Base-by-base conservation (phyloP, 1,139 yeast genomes). In the Yamadazyma diospyri region DNA sequence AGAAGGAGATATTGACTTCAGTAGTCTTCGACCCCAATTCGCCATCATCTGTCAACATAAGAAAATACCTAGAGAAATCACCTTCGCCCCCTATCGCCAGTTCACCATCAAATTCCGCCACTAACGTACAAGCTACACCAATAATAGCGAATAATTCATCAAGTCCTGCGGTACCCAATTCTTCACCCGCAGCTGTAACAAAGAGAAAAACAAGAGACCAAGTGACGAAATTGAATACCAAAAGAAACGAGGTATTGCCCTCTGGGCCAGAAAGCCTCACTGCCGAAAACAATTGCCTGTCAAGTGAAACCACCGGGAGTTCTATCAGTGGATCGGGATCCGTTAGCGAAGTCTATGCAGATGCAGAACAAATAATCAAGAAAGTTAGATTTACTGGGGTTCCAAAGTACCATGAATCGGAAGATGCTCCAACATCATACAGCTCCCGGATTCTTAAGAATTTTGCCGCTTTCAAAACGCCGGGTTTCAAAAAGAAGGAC, bases 341-440 rank as follows among this genome's bases (percentile, higher is more conserved):
- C n/a, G n/a, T n/a, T n/a, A n/a, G n/a, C n/a, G 16, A 40, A 41
- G 22, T 13, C 9, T 10, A 22, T n/a, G 14, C 15, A n/a, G 25
- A 30, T n/a, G 23, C 16, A 38, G 33, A 18, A 9, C 20, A 6
- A 22, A 43, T 10, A 43, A 36, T 48, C 7, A 75, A 72, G 41
- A 69, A 57, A 39, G 80, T 76, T 5, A 51, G 81, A 23, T 76
- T 76, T 41, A 55, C 56, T 4, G 80, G 80, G 1, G 80, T 76
- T 3, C 65, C 74, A 1, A 72, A 62, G 32, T 76, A 72, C 41
- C 50, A 68, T 1, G 76, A 65, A 25, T 75, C 68, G 7, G 81
- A 76, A 47, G 81, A 76, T 53, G 76, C 74, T 0, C 81, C 80
- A 1, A 58, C 76, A 3, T 63, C 60, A 31, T 71, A 69, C 39